phyloP scores from a whole-genome alignment of 2,329 filamentous ascomycete species.

The Penicillium sp. region DNA sequence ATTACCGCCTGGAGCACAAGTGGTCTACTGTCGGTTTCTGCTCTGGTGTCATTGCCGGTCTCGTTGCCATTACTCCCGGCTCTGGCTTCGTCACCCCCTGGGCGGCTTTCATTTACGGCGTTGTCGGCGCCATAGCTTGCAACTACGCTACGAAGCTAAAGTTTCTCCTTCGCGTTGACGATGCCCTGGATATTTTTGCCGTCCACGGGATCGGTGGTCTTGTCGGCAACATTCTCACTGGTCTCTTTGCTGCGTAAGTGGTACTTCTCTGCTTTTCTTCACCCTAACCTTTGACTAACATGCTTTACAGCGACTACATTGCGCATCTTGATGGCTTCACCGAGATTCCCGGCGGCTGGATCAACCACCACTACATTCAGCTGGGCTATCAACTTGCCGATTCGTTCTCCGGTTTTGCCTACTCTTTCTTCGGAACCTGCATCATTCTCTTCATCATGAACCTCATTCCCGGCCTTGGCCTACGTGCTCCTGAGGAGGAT shows the following conservation, averaged over 20 bases:
- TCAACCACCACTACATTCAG: slow-evolving; percentile 79
- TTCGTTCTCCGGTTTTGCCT: slow-evolving; percentile 67
- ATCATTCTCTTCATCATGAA: slow-evolving; percentile 77
- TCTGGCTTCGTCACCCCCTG: slow-evolving; percentile 82
- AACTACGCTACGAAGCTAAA: slow-evolving; percentile 92
- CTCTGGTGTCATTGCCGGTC: slow-evolving; percentile 79
- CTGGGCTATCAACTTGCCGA: slow-evolving; percentile 80
- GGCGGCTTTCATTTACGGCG: slow-evolving; percentile 74
- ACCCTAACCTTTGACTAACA: slow-evolving; percentile 9
- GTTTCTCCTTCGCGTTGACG: slow-evolving; percentile 74
- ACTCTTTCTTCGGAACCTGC: slow-evolving; percentile 73
- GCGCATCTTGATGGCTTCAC: slow-evolving; percentile 70
- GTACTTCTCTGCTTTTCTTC: not conserved
- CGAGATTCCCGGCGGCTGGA: slow-evolving; percentile 69
- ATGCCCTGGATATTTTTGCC: slow-evolving; percentile 83
- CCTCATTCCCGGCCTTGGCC: slow-evolving; percentile 67
- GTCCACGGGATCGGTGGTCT: slow-evolving; percentile 75
- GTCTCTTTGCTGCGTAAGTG: slow-evolving; percentile 70
- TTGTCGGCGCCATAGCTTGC: slow-evolving; percentile 70
- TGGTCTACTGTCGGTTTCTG: slow-evolving; percentile 94
- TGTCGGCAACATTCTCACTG: slow-evolving; percentile 73
- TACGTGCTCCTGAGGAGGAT: slow-evolving; percentile 70
- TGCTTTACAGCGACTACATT: slow-evolving; percentile 63
- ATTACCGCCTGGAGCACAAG: slow-evolving; percentile 83
- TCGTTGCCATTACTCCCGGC: slow-evolving; percentile 83